Conservation (phyloP, 1,284 basidiomycete species). For the Anthracocystis panici-leucophaei region DNA sequence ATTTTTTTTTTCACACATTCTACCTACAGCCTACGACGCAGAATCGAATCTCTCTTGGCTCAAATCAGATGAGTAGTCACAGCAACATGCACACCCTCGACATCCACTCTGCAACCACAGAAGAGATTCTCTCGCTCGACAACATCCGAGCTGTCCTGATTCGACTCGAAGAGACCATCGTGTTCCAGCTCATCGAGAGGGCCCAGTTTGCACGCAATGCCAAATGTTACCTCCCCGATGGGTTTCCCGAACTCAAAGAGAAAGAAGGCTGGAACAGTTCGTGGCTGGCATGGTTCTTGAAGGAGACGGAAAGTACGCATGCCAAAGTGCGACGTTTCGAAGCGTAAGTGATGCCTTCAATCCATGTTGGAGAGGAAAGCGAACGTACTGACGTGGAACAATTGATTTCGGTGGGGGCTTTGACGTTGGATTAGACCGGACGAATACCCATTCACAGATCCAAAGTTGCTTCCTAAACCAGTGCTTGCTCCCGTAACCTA, state of each 20-base stretch:
- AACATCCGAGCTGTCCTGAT: slow-evolving; percentile 87
- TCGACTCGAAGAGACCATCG: slow-evolving; percentile 97
- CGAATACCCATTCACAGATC: slow-evolving; percentile 91
- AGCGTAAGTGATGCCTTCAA: slow-evolving; percentile 23
- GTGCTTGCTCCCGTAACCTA: slow-evolving; percentile 82
- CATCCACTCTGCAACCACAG: slow-evolving; percentile 51
- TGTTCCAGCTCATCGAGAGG: slow-evolving; percentile 91
- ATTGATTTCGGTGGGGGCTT: too few relatives aligned
- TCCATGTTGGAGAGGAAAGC: too few relatives aligned
- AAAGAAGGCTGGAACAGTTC: slow-evolving; percentile 81
- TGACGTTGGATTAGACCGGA: slow-evolving; percentile 75
- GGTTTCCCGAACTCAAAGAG: slow-evolving; percentile 77
- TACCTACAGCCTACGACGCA: neutral
- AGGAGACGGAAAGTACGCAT: slow-evolving; percentile 92
- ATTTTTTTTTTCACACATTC: too few relatives aligned
- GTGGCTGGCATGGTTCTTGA: slow-evolving; percentile 97
- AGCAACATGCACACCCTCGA: slow-evolving; percentile 59
- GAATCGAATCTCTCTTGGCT: too few relatives aligned
- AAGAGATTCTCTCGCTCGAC: slow-evolving; percentile 79
- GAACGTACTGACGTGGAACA: neutral
- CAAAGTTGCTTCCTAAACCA: slow-evolving; percentile 81
- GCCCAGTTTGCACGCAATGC: slow-evolving; percentile 96
- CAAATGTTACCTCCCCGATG: slow-evolving; percentile 85
- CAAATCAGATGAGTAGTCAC: slow-evolving; percentile 38
- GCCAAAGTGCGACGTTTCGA: slow-evolving; percentile 69